Evolutionary conservation across 2,329 filamentous ascomycete genomes (phyloP).

Genomic region (Sclerotinia trifoliorum): DNA sequence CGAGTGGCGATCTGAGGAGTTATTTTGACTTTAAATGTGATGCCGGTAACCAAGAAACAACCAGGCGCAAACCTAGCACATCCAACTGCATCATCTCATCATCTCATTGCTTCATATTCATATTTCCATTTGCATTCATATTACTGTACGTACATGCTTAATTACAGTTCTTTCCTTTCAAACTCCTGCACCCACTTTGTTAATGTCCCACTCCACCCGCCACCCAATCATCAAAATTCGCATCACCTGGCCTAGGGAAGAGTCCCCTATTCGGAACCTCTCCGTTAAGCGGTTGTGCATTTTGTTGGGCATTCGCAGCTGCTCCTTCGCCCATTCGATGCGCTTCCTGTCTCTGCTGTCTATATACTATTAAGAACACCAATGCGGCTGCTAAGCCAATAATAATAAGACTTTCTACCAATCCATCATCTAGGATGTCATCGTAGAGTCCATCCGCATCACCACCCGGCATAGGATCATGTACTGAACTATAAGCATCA

Average conservation of each 20-base stretch:
- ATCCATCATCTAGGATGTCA: conserved; percentile 69
- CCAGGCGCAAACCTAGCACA: neutral
- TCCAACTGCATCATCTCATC: neutral
- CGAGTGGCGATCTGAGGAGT: neutral
- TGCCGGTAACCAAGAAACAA: neutral
- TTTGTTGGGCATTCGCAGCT: conserved; percentile 41
- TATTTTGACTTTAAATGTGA: neutral
- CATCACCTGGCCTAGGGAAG: conserved; percentile 66
- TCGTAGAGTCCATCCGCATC: conserved; percentile 57
- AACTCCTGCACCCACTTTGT: conserved; percentile 17
- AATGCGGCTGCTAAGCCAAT: conserved; percentile 73
- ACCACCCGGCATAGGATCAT: conserved; percentile 55
- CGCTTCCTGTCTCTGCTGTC: conserved; percentile 66
- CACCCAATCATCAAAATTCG: conserved; percentile 64
- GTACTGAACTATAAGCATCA: conserved; percentile 45
- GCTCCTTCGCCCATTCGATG: conserved; percentile 47
- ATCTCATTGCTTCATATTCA: neutral
- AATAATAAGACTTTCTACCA: conserved; percentile 83
- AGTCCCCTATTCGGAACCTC: conserved; percentile 49
- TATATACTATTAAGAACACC: conserved; percentile 77
- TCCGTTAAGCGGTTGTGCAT: conserved; percentile 33
- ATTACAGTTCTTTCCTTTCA: neutral
- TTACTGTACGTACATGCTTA: neutral
- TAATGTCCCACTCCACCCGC: conserved; percentile 64
- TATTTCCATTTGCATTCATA: neutral